A percentile compares a stretch with the other conserved stretches of the same genome.
Evolutionary conservation across 2,329 filamentous ascomycete species (phyloP).

Genomic region (Paraconiothyrium sp.): DNA sequence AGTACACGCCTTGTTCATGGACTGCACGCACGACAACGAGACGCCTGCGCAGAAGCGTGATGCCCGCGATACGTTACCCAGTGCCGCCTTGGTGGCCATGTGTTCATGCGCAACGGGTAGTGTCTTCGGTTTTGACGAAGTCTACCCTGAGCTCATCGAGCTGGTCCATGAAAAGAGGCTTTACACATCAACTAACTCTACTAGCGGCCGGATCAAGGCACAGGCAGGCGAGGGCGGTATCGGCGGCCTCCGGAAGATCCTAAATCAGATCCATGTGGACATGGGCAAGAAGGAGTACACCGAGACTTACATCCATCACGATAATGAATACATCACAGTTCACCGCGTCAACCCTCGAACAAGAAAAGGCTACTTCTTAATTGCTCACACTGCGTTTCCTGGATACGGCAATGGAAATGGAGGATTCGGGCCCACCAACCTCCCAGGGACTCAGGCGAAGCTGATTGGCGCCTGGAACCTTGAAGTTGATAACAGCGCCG

Average conservation of each 20-base stretch:
- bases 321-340: slow-evolving; percentile 94
- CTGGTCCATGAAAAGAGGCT: slow-evolving; percentile 87
- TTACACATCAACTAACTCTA: slow-evolving; percentile 82
- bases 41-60: slow-evolving; percentile 94
- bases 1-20: slow-evolving; percentile 96
- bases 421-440: slow-evolving; percentile 78
- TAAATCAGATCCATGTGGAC: slow-evolving; percentile 92
- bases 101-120: slow-evolving; percentile 94
- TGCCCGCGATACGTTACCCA: slow-evolving; percentile 91
- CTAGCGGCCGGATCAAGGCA: slow-evolving; percentile 64
- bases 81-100: slow-evolving; percentile 94
- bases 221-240: slow-evolving; percentile 84
- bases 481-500: slow-evolving; percentile 81
- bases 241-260: slow-evolving; percentile 86
- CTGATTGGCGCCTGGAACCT: slow-evolving; percentile 92
- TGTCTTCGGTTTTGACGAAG: slow-evolving; percentile 97
- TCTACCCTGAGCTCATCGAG: slow-evolving; percentile 93
- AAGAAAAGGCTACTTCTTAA: slow-evolving; percentile 91
- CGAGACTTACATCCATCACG: slow-evolving; percentile 96
- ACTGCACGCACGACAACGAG: slow-evolving; percentile 99
- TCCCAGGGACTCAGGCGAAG: slow-evolving; percentile 85
- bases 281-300: slow-evolving; percentile 97
- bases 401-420: slow-evolving; percentile 88
- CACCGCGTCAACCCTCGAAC: slow-evolving; percentile 93
- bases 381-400: slow-evolving; percentile 95